Base-by-base conservation (phyloP, 208 protist genomes). In the Trypanosoma lewisi region DNA sequence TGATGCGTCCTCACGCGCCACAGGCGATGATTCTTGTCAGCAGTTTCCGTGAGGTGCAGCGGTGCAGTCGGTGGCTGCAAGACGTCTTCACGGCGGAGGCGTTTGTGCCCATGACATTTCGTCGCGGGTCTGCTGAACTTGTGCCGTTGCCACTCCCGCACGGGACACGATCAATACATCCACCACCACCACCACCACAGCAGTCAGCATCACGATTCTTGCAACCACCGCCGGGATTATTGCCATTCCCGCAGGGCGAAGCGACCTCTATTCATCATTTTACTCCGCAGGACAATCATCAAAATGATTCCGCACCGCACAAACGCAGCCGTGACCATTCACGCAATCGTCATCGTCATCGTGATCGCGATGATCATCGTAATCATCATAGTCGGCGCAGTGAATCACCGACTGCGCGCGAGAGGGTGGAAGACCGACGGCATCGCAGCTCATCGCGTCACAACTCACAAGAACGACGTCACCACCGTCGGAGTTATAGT, bases 11-110 rank as follows among this genome's bases (percentile, higher is more conserved):
- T 21, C 31, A 27, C 2, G 25, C 47, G 6, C 85, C 85, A 11
- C 74, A 69, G 12, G 82, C 75, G 2, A 34, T 93, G 33, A 54
- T 93, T 30, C 53, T 93, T 30, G 25, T 93, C 33, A 52, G 64
- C 28, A 69, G 53, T 45, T 80, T 77, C 65, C 23, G 63, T 17
- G 80, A 89, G 11, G 51, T 86, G 12, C 31, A 72, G 14, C 62
- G 69, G 12, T 64, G 65, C 25, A 70, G 65, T 39, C 74, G 56
- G 14, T 89, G 73, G 76, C 59, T 93, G 16, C 59, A 66, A 25
- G 37, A 67, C 42, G 67, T 88, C 41, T 93, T 93, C 58, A 83
- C 78, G 41, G 64, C 66, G 0, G 71, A 73, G n/a, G 79, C 80
- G 0, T 93, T 93, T 61, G 17, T 47, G 1, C 65, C 66, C 1